Conservation (phyloP, 1,139 yeast species). For the Sugiyamaella sp. region DNA sequence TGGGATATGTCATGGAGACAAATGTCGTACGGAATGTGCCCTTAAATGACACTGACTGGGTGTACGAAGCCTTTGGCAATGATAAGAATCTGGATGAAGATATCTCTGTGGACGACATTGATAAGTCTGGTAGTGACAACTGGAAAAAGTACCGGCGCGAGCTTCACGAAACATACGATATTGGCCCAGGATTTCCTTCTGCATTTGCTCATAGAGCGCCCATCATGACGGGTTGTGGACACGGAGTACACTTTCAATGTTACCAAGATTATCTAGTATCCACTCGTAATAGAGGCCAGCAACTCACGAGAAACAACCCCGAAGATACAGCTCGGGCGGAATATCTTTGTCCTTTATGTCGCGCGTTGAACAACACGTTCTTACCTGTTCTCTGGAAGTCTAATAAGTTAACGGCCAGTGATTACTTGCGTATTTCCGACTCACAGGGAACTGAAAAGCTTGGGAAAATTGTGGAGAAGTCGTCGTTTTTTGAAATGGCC, state of each 20-base stretch:
- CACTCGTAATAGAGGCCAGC: slow-evolving; percentile 59
- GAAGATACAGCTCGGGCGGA: slow-evolving; percentile 72
- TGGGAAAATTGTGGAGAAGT: neutral
- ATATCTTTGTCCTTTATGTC: slow-evolving; percentile 88
- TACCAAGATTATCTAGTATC: slow-evolving; percentile 63
- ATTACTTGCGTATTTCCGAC: slow-evolving; percentile 1
- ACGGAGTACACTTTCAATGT: slow-evolving; percentile 88
- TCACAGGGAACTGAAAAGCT: neutral
- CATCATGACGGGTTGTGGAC: slow-evolving; percentile 85
- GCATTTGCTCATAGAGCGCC: slow-evolving; percentile 45
- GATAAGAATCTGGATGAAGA: slow-evolving; percentile 25
- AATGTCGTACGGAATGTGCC: slow-evolving; percentile 69
- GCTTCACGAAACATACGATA: slow-evolving; percentile 47
- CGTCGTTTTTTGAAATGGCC: slow-evolving; percentile 1
- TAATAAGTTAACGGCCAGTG: slow-evolving; percentile 14
- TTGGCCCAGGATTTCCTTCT: slow-evolving; percentile 74
- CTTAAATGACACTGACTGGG: slow-evolving; percentile 65
- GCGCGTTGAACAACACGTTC: slow-evolving; percentile 80
- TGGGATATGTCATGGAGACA: slow-evolving; percentile 60
- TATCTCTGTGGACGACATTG: slow-evolving; percentile 39
- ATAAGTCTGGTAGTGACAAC: slow-evolving; percentile 38
- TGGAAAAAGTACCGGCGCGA: slow-evolving; percentile 48
- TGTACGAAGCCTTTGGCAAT: slow-evolving; percentile 59
- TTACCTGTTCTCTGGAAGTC: slow-evolving; percentile 63
- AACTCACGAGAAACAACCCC: slow-evolving; percentile 80